A percentile compares a stretch with the other conserved stretches of the same genome.
phyloP scores from a whole-genome alignment of 768 basidiomycete species.

The Kondoa malvinella region DNA sequence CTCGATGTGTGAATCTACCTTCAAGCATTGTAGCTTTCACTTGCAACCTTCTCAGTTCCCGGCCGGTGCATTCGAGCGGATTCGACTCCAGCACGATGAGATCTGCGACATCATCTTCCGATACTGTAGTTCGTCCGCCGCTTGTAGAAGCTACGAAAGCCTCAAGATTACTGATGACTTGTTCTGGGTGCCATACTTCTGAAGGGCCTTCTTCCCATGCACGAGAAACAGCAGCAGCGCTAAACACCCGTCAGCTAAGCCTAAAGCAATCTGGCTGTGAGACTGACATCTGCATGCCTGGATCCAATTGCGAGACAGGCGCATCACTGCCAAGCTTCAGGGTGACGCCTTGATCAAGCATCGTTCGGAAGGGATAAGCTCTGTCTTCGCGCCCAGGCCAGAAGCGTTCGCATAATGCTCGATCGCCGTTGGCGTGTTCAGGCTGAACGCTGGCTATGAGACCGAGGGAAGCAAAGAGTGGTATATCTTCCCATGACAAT shows the following conservation, averaged over 20 bases:
- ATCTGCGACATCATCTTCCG: conserved; percentile 24
- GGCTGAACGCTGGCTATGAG: conserved; percentile 27
- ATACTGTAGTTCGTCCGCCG: conserved; percentile 19
- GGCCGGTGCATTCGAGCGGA: conserved; percentile 19
- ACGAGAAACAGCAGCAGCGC: conserved; percentile 20
- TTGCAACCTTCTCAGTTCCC: conserved; percentile 21
- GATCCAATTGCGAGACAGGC: conserved; percentile 25
- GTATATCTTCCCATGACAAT: conserved; percentile 22
- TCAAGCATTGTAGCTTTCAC: conserved; percentile 26
- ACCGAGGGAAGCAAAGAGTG: conserved; percentile 20
- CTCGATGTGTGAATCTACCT: conserved; percentile 23
- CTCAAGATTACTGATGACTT: conserved; percentile 21
- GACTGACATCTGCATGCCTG: conserved; percentile 19
- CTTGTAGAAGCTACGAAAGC: conserved; percentile 25
- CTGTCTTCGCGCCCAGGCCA: conserved; percentile 25
- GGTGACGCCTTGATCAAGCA: conserved; percentile 23
- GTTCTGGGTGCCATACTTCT: conserved; percentile 23
- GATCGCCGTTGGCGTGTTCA: conserved; percentile 26
- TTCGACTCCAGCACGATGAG: conserved; percentile 18
- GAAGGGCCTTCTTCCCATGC: conserved; percentile 15
- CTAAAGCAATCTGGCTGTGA: not conserved
- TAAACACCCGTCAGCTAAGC: conserved; percentile 2
- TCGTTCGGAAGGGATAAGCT: conserved; percentile 22
- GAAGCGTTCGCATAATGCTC: conserved; percentile 23
- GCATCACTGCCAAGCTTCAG: conserved; percentile 27